phyloP scores from a whole-genome alignment of 169 alveolate species.

The Plasmodium yoelii region DNA sequence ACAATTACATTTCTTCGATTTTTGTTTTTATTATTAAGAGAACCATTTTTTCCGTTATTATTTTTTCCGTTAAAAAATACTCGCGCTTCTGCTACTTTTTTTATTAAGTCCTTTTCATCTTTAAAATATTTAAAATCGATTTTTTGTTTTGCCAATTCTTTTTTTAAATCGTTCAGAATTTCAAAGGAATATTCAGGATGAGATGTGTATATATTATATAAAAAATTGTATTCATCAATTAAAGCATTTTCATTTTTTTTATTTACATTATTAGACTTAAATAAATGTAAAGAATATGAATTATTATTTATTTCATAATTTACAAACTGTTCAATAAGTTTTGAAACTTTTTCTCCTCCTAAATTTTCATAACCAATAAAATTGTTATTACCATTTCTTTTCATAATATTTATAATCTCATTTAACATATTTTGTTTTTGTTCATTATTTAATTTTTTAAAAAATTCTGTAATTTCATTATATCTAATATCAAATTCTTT shows the following conservation, averaged over 20 bases:
- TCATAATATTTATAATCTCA: slow-evolving; percentile 8
- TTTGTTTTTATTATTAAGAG: slow-evolving; percentile 9
- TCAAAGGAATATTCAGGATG: slow-evolving; percentile 75
- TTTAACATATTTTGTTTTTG: slow-evolving; percentile 71
- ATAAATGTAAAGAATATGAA: slow-evolving; percentile 51
- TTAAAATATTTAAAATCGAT: slow-evolving; percentile 11
- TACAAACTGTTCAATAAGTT: slow-evolving; percentile 44
- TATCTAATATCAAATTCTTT: slow-evolving; percentile 36
- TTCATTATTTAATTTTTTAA: slow-evolving; percentile 50
- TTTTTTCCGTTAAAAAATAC: background rate
- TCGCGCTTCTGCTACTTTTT: slow-evolving; percentile 41
- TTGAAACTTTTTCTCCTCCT: slow-evolving; percentile 54
- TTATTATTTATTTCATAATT: slow-evolving; percentile 47
- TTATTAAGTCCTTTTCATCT: slow-evolving; percentile 41
- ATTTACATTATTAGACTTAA: slow-evolving; percentile 42
- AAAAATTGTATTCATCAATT: slow-evolving; percentile 23
- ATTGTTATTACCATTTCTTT: background rate
- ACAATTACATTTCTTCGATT: slow-evolving; percentile 48
- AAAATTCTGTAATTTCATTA: slow-evolving; percentile 38
- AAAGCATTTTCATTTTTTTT: slow-evolving; percentile 34
- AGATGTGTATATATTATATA: slow-evolving; percentile 7
- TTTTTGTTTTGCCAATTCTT: slow-evolving; percentile 18
- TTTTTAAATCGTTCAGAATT: slow-evolving; percentile 59
- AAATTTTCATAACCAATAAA: background rate
- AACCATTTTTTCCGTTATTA: background rate